phyloP scores from a whole-genome alignment of 306 rosid genomes.

The Medicago ruthenica region DNA sequence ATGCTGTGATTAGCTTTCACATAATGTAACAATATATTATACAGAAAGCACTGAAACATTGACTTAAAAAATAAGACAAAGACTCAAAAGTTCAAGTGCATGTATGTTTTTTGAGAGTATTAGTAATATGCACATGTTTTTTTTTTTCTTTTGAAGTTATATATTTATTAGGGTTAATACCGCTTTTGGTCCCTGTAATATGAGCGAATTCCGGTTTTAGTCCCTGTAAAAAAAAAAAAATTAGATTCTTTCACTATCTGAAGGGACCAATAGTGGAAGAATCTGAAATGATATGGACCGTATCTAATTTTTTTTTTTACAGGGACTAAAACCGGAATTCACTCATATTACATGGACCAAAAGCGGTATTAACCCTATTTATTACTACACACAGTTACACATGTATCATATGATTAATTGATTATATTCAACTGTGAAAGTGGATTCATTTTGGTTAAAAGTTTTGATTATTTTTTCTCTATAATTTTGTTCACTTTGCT shows the following conservation, averaged over 20 bases:
- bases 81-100: neutral
- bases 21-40: slow-evolving; percentile 9
- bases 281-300: too few species aligned
- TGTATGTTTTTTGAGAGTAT: slow-evolving; percentile 1
- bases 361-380: too few species aligned
- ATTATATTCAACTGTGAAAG: slow-evolving; percentile 11
- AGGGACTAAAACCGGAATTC: too few species aligned
- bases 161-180: too few species aligned
- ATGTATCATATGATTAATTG: neutral
- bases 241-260: too few species aligned
- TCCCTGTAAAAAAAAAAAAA: too few species aligned
- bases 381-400: slow-evolving; percentile 3
- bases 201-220: too few species aligned
- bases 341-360: too few species aligned
- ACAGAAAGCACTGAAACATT: slow-evolving; percentile 6
- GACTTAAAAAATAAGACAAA: neutral
- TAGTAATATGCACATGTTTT: slow-evolving; percentile 29
- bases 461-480: slow-evolving; percentile 8
- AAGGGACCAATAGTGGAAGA: too few species aligned
- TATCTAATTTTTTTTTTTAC: too few species aligned
- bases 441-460: slow-evolving; percentile 9
- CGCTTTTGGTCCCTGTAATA: too few species aligned
- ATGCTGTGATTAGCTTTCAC: slow-evolving; percentile 25
- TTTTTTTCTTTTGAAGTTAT: slow-evolving; percentile 11
- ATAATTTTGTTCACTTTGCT: slow-evolving; percentile 28